These are phyloP conservation scores for Phytophthora boehmeriae DNA, from an alignment of 352 stramenopile species.

Conservation along the genomic window DNA sequence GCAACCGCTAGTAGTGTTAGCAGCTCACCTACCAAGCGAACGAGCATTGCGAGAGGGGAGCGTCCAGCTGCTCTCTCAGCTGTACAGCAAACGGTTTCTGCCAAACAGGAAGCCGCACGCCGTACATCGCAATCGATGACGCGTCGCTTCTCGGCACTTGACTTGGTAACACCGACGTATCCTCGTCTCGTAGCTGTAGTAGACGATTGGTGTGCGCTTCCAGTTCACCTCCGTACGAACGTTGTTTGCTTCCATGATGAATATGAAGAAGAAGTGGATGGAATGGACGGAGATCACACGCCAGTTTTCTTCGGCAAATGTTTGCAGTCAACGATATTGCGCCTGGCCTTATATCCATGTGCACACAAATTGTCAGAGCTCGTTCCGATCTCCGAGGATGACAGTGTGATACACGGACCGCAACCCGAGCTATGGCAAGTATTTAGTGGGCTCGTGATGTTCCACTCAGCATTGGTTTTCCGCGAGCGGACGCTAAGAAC, in stretches of 20 bases:
- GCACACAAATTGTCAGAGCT: conserved; percentile 19
- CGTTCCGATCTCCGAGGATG: conserved; percentile 21
- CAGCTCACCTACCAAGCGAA: neutral
- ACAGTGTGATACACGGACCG: neutral
- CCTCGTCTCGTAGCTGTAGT: conserved; percentile 38
- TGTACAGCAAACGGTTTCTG: neutral
- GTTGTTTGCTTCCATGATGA: conserved; percentile 39
- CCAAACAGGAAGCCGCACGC: neutral
- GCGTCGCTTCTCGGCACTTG: conserved; percentile 25
- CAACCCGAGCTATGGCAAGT: conserved; percentile 25
- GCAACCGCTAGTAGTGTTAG: neutral
- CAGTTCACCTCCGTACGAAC: conserved; percentile 31
- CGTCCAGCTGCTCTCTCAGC: neutral
- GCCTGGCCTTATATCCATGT: conserved; percentile 38
- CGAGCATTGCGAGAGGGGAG: conserved; percentile 2
- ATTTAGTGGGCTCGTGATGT: conserved; percentile 49
- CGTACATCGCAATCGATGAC: conserved; percentile 30
- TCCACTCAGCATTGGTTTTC: conserved; percentile 40
- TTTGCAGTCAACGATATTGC: conserved; percentile 46
- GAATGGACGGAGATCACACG: neutral
- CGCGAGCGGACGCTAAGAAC: conserved; percentile 20
- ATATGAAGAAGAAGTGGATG: conserved; percentile 1
- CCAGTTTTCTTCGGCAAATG: conserved; percentile 39
- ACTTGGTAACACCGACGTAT: conserved; percentile 35
- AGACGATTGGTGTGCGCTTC: conserved; percentile 20